phyloP scores from a whole-genome alignment of 2,329 filamentous ascomycete species.

The Pseudogymnoascus sp. region DNA sequence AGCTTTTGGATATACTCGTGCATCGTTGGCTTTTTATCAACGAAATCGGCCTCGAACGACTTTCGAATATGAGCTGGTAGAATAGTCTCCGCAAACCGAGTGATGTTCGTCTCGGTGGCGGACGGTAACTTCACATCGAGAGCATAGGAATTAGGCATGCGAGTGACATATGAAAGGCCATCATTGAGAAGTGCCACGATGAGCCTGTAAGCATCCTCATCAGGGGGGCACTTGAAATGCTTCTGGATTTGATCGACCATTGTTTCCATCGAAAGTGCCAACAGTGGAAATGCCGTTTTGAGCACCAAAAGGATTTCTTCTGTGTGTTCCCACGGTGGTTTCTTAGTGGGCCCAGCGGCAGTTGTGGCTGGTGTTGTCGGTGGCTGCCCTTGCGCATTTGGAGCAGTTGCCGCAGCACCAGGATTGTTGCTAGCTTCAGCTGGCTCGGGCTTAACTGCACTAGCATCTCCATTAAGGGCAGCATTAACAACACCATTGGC shows the following conservation, averaged over 20 bases:
- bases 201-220: slow-evolving; percentile 93
- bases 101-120: slow-evolving; percentile 93
- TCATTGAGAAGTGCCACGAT: slow-evolving; percentile 98
- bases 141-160: slow-evolving; percentile 78
- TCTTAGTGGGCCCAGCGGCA: slow-evolving; percentile 35
- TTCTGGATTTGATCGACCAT: slow-evolving; percentile 99
- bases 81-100: slow-evolving; percentile 91
- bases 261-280: slow-evolving; percentile 96
- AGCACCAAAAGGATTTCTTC: slow-evolving; percentile 93
- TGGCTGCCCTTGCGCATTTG: slow-evolving; percentile 31
- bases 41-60: slow-evolving; percentile 96
- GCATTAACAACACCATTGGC: slow-evolving; percentile 33
- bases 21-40: slow-evolving; percentile 91
- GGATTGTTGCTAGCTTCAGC: slow-evolving; percentile 12
- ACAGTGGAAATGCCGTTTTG: slow-evolving; percentile 91
- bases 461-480: slow-evolving; percentile 1
- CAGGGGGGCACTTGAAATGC: slow-evolving; percentile 96
- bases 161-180: slow-evolving; percentile 82
- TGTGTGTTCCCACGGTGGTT: slow-evolving; percentile 91
- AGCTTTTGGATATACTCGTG: slow-evolving; percentile 97
- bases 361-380: slow-evolving; percentile 24
- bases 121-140: slow-evolving; percentile 83
- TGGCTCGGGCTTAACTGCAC: slow-evolving; percentile 24
- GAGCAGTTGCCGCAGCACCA: slow-evolving; percentile 12
- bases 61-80: slow-evolving; percentile 90